These are phyloP conservation scores for Populus hybrid DNA, from an alignment of 441 rosid species.

Conservation along the genomic window DNA sequence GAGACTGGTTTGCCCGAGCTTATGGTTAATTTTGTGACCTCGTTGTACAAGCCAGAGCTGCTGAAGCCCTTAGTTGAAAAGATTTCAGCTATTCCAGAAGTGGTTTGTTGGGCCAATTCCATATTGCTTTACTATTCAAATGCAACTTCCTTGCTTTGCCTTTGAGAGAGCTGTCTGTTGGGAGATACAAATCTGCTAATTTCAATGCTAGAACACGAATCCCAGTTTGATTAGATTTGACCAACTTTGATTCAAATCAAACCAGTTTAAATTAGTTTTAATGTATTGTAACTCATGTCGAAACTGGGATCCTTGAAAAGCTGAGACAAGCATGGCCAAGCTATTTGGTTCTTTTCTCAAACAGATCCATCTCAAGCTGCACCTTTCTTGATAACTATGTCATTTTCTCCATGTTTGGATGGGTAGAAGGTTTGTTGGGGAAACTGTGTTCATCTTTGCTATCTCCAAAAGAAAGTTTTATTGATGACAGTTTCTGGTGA, in stretches of 20 bases:
- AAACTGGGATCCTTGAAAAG: background rate
- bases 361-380: background rate
- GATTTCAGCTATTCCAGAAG: conserved; percentile 73
- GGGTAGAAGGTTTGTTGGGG: too few species aligned
- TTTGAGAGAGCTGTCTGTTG: background rate
- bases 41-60: conserved; percentile 77
- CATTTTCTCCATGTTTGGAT: background rate
- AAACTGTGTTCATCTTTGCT: too few species aligned
- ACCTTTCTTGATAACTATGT: background rate
- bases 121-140: background rate
- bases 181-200: background rate
- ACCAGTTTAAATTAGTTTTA: background rate
- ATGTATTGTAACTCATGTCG: background rate
- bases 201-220: background rate
- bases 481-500: too few species aligned
- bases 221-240: background rate
- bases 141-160: background rate
- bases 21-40: conserved; percentile 95
- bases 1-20: conserved; percentile 65
- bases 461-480: too few species aligned
- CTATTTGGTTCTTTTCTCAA: background rate
- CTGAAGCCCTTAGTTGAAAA: conserved; percentile 74
- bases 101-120: conserved; percentile 53
- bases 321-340: background rate
- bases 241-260: background rate